Evolutionary conservation across 177 flowering plant species (phyloP).

Genomic region (Vitis hybrid): DNA sequence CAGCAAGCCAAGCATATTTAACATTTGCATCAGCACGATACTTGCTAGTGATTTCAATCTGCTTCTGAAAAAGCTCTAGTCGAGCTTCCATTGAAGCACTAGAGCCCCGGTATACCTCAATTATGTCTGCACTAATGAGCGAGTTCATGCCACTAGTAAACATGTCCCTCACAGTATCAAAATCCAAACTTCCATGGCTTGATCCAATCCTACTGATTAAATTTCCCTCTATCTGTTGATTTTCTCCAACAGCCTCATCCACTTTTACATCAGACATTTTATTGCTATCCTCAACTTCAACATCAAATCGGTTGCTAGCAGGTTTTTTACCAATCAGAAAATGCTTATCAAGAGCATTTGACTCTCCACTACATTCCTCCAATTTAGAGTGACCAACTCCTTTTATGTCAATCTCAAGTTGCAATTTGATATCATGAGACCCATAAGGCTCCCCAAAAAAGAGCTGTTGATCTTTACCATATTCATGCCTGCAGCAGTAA

Average conservation of each 20-base stretch:
- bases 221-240: constrained; percentile 15
- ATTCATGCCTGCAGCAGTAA: constrained; percentile 16
- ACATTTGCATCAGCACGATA: constrained; percentile 80
- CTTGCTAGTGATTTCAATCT: constrained; percentile 54
- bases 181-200: constrained; percentile 23
- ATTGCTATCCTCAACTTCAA: constrained; percentile 33
- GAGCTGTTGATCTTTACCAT: constrained; percentile 21
- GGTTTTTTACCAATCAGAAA: constrained; percentile 32
- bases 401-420: constrained; percentile 62
- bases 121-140: constrained; percentile 27
- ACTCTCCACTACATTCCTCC: constrained; percentile 56
- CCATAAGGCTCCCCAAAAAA: constrained; percentile 24
- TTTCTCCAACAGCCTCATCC: constrained; percentile 32
- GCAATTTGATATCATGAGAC: constrained; percentile 55
- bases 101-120: constrained; percentile 35
- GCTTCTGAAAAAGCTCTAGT: constrained; percentile 66
- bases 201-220: constrained; percentile 11
- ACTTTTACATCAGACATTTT: constrained; percentile 19
- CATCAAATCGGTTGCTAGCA: constrained; percentile 15
- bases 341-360: constrained; percentile 40
- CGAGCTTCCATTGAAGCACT: constrained; percentile 38
- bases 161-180: constrained; percentile 36
- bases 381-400: constrained; percentile 30
- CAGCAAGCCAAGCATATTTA: constrained; percentile 79
- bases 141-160: constrained; percentile 48